These are phyloP conservation scores for Citrus australasica DNA, from an alignment of 345 rosid species.

Conservation along the genomic window DNA sequence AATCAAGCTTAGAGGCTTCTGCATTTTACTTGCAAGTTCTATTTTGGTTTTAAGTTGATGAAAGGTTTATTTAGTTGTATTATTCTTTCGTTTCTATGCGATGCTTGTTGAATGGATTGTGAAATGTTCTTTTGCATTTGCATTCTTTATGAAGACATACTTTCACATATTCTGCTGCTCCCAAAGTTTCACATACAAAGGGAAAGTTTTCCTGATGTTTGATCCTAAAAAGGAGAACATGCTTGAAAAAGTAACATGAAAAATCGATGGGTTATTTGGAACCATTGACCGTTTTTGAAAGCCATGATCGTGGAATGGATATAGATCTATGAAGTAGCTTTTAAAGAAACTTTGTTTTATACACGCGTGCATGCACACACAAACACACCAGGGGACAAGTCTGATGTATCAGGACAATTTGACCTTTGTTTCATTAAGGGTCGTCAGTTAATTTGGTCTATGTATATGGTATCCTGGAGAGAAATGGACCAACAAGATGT, in stretches of 20 bases:
- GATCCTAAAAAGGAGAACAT: background rate
- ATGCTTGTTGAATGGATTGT: background rate
- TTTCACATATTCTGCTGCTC: background rate
- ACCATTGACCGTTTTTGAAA: background rate
- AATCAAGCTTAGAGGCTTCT: background rate
- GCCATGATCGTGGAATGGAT: background rate
- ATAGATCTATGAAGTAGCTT: background rate
- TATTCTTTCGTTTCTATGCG: background rate
- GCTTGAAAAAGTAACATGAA: conserved; percentile 1
- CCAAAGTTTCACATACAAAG: no score
- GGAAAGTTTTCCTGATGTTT: background rate
- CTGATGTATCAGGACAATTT: background rate
- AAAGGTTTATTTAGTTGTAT: background rate
- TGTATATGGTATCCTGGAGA: background rate
- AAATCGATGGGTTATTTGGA: background rate
- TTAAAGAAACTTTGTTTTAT: background rate
- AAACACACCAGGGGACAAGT: background rate
- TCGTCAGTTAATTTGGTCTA: background rate
- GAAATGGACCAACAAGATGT: background rate
- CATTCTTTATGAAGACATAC: background rate
- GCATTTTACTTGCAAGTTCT: background rate
- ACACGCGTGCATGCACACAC: background rate
- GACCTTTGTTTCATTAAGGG: background rate
- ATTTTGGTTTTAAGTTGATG: background rate
- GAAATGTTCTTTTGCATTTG: background rate